phyloP scores from a whole-genome alignment of 2,329 filamentous ascomycete species.

The Ascochyta pisi region DNA sequence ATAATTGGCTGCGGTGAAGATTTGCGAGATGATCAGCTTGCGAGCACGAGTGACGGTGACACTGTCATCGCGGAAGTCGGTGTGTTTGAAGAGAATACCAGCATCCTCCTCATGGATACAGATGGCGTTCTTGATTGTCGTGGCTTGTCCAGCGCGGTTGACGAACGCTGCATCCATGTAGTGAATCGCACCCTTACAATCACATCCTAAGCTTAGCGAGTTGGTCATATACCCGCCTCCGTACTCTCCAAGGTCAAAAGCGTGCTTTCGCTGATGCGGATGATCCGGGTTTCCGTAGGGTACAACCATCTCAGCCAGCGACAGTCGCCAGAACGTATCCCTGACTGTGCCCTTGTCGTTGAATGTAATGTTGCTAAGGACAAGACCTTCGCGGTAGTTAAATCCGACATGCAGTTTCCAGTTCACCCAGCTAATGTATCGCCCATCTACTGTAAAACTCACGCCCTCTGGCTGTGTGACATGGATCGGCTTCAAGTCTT shows the following conservation, averaged over 20 bases:
- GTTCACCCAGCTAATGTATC: constrained; percentile 86
- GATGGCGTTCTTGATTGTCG: constrained; percentile 89
- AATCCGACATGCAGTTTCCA: constrained; percentile 94
- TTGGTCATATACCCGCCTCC: constrained; percentile 86
- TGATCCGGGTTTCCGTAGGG: constrained; percentile 84
- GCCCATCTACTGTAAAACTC: constrained; percentile 78
- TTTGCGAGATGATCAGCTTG: constrained; percentile 86
- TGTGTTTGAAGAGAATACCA: constrained; percentile 93
- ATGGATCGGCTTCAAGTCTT: constrained; percentile 82
- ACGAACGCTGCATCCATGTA: constrained; percentile 91
- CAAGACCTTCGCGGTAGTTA: constrained; percentile 91
- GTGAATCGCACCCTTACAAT: constrained; percentile 89
- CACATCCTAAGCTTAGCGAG: constrained; percentile 75
- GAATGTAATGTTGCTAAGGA: constrained; percentile 88
- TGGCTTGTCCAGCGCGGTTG: constrained; percentile 74
- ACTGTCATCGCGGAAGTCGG: constrained; percentile 89
- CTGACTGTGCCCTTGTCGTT: constrained; percentile 80
- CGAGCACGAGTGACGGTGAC: constrained; percentile 84
- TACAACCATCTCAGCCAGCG: constrained; percentile 91
- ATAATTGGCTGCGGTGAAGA: constrained; percentile 96
- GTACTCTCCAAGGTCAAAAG: constrained; percentile 82
- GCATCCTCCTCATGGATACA: constrained; percentile 95
- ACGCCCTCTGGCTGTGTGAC: constrained; percentile 90
- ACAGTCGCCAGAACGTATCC: constrained; percentile 87
- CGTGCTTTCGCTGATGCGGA: constrained; percentile 81